Conservation (phyloP, 2,329 filamentous ascomycete species). For the Fusarium pseudocircinatum region DNA sequence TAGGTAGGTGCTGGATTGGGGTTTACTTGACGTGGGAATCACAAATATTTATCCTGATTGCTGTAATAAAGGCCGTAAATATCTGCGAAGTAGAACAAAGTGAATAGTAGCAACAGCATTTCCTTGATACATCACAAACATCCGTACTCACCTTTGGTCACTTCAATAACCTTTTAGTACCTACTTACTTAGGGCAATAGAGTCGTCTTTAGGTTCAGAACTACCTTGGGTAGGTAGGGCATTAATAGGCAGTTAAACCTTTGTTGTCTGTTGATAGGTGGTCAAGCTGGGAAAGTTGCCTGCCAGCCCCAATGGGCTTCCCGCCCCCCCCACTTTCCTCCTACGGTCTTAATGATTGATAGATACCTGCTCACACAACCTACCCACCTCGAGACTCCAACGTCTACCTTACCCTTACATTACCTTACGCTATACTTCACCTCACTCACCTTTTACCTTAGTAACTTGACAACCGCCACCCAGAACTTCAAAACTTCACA, state of each 20-base stretch:
- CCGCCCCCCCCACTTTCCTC: constrained; percentile 33
- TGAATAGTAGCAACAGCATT: background rate
- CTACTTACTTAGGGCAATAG: background rate
- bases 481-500: background rate
- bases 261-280: background rate
- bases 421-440: background rate
- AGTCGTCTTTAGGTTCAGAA: background rate
- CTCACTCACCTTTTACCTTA: background rate
- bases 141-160: background rate
- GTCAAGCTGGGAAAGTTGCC: background rate
- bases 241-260: background rate
- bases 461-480: background rate
- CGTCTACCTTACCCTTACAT: background rate
- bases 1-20: background rate
- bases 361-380: constrained; percentile 13
- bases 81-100: background rate
- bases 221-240: too few relatives aligned
- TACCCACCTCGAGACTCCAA: constrained; percentile 26
- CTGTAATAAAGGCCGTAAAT: background rate
- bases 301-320: background rate
- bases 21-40: background rate
- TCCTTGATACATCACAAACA: background rate
- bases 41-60: background rate
- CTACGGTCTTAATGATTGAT: constrained; percentile 18
- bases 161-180: background rate